These are phyloP conservation scores for Cardamine resedifolia DNA, from an alignment of 345 rosid genomes.

Conservation along the genomic window DNA sequence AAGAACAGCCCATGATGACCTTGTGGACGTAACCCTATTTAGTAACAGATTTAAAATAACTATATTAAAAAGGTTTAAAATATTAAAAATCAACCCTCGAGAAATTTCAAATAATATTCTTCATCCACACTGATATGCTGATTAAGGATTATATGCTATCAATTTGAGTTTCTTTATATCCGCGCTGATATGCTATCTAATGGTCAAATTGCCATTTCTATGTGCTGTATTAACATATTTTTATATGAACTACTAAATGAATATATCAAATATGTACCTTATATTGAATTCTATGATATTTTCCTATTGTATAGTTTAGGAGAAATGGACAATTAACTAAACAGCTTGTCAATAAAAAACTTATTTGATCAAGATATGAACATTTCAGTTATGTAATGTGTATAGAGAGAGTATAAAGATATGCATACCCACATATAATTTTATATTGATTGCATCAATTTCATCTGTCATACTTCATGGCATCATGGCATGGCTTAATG, in stretches of 20 bases:
- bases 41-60: background rate
- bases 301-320: background rate
- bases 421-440: background rate
- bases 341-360: constrained; percentile 24
- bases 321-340: background rate
- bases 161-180: background rate
- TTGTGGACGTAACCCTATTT: constrained; percentile 20
- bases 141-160: background rate
- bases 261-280: background rate
- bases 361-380: constrained; percentile 12
- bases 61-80: background rate
- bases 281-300: background rate
- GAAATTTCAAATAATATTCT: background rate
- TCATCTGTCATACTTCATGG: constrained; percentile 34
- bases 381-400: background rate
- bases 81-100: background rate
- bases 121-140: background rate
- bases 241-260: background rate
- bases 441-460: constrained; percentile 10
- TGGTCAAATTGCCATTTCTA: background rate
- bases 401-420: constrained; percentile 5
- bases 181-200: background rate
- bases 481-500: constrained; percentile 35
- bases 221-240: constrained; percentile 4
- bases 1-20: constrained; percentile 21